These are phyloP conservation scores for Olyra latifolia DNA, from an alignment of 176 grass and related monocot genomes.

Conservation along the genomic window DNA sequence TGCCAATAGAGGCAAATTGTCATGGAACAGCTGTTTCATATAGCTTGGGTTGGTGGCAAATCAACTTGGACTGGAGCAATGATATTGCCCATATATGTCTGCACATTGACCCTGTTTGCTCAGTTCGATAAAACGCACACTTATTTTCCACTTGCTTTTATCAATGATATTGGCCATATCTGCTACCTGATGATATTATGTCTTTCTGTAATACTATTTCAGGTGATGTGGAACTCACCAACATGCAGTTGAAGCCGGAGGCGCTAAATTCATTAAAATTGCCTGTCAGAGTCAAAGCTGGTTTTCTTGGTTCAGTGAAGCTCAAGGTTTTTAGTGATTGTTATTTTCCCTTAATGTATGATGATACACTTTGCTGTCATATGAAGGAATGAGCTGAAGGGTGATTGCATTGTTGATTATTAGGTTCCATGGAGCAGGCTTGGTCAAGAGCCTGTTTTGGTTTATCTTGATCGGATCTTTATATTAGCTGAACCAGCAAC, in stretches of 20 bases:
- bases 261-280: conserved; percentile 96
- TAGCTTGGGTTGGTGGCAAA: background rate
- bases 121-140: background rate
- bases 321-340: conserved; percentile 74
- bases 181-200: conserved; percentile 19
- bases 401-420: conserved; percentile 37
- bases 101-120: too few relatives aligned
- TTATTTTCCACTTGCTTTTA: conserved; percentile 22
- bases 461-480: conserved; percentile 98
- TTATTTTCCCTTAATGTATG: conserved; percentile 2
- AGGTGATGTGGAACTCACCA: conserved; percentile 92
- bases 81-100: background rate
- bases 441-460: conserved; percentile 94
- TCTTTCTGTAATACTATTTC: conserved; percentile 37
- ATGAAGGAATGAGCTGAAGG: conserved; percentile 25
- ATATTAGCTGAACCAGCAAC: conserved; percentile 94
- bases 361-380: conserved; percentile 33
- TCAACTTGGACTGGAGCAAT: background rate
- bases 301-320: conserved; percentile 96
- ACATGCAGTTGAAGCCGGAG: conserved; percentile 95
- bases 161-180: background rate
- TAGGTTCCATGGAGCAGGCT: conserved; percentile 98
- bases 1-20: background rate
- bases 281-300: conserved; percentile 92
- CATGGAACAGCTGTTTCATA: background rate